These are phyloP conservation scores for Anthoceros angustus DNA, from an alignment of 225 moss, liverwort and hornwort genomes.

Conservation along the genomic window DNA sequence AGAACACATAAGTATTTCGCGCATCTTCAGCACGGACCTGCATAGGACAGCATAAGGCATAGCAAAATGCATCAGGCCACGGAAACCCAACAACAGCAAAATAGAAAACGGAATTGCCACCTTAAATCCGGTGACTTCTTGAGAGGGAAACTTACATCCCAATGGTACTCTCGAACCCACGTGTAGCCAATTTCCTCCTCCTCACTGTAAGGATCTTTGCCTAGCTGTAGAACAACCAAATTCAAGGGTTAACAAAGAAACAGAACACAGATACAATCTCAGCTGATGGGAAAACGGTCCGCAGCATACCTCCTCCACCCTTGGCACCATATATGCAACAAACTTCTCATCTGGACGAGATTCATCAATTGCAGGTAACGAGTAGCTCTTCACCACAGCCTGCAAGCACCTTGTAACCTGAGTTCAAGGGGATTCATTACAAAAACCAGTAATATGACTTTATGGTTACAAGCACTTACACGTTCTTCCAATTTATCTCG, in stretches of 20 bases:
- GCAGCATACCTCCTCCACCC: slow-evolving; percentile 67
- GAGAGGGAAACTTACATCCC: slow-evolving; percentile 61
- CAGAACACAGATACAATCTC: background rate
- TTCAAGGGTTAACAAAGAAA: background rate
- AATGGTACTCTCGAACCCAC: slow-evolving; percentile 98
- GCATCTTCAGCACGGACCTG: slow-evolving; percentile 62
- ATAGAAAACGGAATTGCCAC: background rate
- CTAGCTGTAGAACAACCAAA: slow-evolving; percentile 36
- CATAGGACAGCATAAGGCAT: slow-evolving; percentile 6
- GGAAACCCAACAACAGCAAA: slow-evolving; percentile 2
- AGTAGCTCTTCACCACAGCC: slow-evolving; percentile 88
- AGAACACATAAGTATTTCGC: slow-evolving; percentile 57
- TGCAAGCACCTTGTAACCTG: slow-evolving; percentile 12
- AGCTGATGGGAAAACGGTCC: background rate
- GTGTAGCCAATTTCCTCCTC: slow-evolving; percentile 67
- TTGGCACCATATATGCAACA: slow-evolving; percentile 94
- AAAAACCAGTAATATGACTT: background rate
- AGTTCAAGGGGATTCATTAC: slow-evolving; percentile 5
- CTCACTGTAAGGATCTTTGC: slow-evolving; percentile 70
- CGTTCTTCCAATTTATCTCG: slow-evolving; percentile 82
- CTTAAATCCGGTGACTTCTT: background rate
- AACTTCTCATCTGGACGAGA: slow-evolving; percentile 55
- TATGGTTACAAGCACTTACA: slow-evolving; percentile 24
- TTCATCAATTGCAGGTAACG: slow-evolving; percentile 32
- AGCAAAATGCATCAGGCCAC: background rate